Conservation (phyloP, 2,329 filamentous ascomycete species). For the Tothia fuscella region DNA sequence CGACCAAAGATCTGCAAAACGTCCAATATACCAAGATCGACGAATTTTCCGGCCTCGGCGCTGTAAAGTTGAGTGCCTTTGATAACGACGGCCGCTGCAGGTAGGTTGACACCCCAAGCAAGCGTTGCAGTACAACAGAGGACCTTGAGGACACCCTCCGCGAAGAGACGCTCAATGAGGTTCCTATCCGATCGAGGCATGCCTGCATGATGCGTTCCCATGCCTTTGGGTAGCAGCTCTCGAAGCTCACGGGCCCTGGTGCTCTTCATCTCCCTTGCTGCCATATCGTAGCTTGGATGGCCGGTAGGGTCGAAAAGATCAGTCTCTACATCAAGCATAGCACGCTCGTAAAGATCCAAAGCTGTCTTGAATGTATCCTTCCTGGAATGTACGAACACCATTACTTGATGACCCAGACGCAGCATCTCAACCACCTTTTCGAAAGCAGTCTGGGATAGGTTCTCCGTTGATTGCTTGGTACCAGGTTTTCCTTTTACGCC, state of each 20-base stretch:
- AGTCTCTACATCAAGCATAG: constrained; percentile 62
- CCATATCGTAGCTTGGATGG: constrained; percentile 70
- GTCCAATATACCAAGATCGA: constrained; percentile 90
- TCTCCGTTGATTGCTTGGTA: constrained; percentile 70
- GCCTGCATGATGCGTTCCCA: constrained; percentile 92
- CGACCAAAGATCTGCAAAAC: constrained; percentile 97
- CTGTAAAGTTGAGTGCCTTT: constrained; percentile 98
- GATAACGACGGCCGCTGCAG: constrained; percentile 91
- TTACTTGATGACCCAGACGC: constrained; percentile 82
- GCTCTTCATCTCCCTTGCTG: constrained; percentile 71
- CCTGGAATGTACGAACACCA: constrained; percentile 97
- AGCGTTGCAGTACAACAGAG: constrained; percentile 96
- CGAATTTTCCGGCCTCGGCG: constrained; percentile 89
- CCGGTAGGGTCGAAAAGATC: constrained; percentile 73
- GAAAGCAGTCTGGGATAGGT: constrained; percentile 75
- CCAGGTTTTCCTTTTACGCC: constrained; percentile 88
- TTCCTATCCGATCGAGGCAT: constrained; percentile 94
- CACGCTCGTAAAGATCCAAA: constrained; percentile 75
- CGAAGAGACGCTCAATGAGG: constrained; percentile 86
- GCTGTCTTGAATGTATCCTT: constrained; percentile 89
- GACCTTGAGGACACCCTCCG: constrained; percentile 85
- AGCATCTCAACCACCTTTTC: constrained; percentile 95
- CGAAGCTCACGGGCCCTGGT: constrained; percentile 78
- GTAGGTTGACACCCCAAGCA: constrained; percentile 97
- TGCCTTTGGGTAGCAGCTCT: constrained; percentile 78